phyloP scores from a whole-genome alignment of 768 basidiomycete species.

The Serpula lacrymans region DNA sequence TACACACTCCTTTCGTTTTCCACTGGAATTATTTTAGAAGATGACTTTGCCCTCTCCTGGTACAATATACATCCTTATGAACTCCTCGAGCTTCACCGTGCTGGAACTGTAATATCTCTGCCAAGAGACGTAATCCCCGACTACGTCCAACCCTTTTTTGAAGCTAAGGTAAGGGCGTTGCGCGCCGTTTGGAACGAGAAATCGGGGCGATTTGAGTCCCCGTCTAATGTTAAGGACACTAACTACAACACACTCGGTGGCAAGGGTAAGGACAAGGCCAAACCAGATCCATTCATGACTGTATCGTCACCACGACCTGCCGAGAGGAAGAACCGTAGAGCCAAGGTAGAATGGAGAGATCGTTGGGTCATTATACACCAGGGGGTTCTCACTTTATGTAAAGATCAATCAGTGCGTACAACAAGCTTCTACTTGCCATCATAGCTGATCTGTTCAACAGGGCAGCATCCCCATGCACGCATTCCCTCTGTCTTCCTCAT shows the following conservation, averaged over 20 bases:
- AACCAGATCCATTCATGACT: background rate
- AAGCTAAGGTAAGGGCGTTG: constrained; percentile 50
- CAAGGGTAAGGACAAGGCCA: constrained; percentile 15
- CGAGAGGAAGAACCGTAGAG: constrained; percentile 24
- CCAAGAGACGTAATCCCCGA: constrained; percentile 35
- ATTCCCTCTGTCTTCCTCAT: constrained; percentile 38
- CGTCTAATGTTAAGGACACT: constrained; percentile 10
- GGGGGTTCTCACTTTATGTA: constrained; percentile 52
- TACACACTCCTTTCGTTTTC: constrained; percentile 63
- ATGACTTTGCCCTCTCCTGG: constrained; percentile 54
- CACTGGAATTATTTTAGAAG: constrained; percentile 68
- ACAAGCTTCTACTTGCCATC: background rate
- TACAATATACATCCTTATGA: constrained; percentile 61
- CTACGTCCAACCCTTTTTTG: constrained; percentile 60
- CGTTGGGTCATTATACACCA: constrained; percentile 61
- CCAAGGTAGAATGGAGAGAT: constrained; percentile 57
- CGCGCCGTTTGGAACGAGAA: constrained; percentile 37
- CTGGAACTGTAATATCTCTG: constrained; percentile 38
- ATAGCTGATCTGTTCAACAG: constrained; percentile 23
- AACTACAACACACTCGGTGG: background rate
- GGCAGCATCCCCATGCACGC: constrained; percentile 36
- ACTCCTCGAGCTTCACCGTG: constrained; percentile 64
- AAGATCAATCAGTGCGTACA: constrained; percentile 46
- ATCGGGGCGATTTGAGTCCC: constrained; percentile 24
- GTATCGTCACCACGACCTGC: constrained; percentile 3